Conservation (phyloP, 768 basidiomycete species). For the Postia placenta region DNA sequence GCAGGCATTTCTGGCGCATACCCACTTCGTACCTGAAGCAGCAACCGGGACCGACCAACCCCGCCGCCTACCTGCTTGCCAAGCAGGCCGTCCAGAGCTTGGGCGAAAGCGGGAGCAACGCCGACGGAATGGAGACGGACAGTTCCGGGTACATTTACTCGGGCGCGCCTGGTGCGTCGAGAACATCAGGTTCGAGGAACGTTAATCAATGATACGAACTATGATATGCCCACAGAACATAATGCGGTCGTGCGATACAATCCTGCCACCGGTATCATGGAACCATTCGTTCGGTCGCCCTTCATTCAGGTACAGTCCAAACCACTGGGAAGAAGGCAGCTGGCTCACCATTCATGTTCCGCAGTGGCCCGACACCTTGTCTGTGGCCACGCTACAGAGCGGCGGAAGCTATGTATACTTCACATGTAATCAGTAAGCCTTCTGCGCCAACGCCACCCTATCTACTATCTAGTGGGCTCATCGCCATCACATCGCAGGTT, state of each 20-base stretch:
- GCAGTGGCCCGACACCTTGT: constrained; percentile 17
- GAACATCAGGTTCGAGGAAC: too few relatives aligned
- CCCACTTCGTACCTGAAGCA: constrained; percentile 12
- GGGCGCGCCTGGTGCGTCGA: constrained; percentile 6
- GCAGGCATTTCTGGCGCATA: constrained; percentile 13
- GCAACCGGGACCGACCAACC: constrained; percentile 7
- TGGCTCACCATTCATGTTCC: too few relatives aligned
- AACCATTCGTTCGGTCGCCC: constrained; percentile 13
- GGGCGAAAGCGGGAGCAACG: constrained; percentile 12
- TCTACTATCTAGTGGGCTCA: background rate
- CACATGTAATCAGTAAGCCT: constrained; percentile 10
- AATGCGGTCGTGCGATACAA: constrained; percentile 10
- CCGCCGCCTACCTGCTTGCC: constrained; percentile 8
- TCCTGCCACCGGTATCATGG: constrained; percentile 8
- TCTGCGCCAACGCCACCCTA: background rate
- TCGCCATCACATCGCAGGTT: constrained; percentile 3
- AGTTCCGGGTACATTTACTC: constrained; percentile 10
- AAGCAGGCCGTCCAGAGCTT: constrained; percentile 8
- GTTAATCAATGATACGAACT: too few relatives aligned
- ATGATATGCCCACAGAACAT: constrained; percentile 5
- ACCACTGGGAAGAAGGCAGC: too few relatives aligned
- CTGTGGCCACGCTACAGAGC: constrained; percentile 9
- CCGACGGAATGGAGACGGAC: constrained; percentile 14
- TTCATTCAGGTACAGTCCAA: constrained; percentile 17
- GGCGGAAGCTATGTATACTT: constrained; percentile 16